Conservation (phyloP, 208 protist species). For the Borovskyia barvae region DNA sequence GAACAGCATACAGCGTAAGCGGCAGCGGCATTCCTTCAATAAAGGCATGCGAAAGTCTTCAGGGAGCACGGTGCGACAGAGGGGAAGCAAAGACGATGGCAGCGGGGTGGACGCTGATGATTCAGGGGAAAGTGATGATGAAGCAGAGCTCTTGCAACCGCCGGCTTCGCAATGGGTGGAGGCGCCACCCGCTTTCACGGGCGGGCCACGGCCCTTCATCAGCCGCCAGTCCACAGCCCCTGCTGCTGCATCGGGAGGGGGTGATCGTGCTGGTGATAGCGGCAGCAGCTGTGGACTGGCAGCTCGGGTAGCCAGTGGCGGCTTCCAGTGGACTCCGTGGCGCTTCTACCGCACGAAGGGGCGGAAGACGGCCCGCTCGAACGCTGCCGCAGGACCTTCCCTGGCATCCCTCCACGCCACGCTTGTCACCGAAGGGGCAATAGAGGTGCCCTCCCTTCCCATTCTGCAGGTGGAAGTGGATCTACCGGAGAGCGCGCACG, state of each 20-base stretch:
- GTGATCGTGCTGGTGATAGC: not conserved
- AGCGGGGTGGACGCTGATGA: constrained; percentile 1
- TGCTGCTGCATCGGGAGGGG: not conserved
- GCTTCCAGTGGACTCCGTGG: constrained; percentile 31
- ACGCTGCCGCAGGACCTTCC: not conserved
- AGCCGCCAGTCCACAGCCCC: not conserved
- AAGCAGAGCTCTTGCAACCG: constrained; percentile 10
- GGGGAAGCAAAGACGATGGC: not conserved
- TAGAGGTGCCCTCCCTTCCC: constrained; percentile 21
- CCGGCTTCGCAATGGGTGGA: constrained; percentile 25
- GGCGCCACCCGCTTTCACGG: constrained; percentile 12
- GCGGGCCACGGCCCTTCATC: not conserved
- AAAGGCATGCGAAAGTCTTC: not conserved
- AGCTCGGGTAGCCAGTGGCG: not conserved
- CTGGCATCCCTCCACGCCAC: not conserved
- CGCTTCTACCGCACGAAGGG: constrained; percentile 24
- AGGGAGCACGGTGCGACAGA: not conserved
- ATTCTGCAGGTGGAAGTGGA: constrained; percentile 14
- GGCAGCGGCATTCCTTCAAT: constrained; percentile 21
- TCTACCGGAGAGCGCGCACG: constrained; percentile 3
- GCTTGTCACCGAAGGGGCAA: not conserved
- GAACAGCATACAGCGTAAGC: constrained; percentile 25
- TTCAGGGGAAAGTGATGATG: not conserved
- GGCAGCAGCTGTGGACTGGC: too few species aligned
- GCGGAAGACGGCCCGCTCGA: not conserved